These are phyloP conservation scores for Phytophthora vignae DNA, from an alignment of 352 stramenopile species.

Conservation along the genomic window DNA sequence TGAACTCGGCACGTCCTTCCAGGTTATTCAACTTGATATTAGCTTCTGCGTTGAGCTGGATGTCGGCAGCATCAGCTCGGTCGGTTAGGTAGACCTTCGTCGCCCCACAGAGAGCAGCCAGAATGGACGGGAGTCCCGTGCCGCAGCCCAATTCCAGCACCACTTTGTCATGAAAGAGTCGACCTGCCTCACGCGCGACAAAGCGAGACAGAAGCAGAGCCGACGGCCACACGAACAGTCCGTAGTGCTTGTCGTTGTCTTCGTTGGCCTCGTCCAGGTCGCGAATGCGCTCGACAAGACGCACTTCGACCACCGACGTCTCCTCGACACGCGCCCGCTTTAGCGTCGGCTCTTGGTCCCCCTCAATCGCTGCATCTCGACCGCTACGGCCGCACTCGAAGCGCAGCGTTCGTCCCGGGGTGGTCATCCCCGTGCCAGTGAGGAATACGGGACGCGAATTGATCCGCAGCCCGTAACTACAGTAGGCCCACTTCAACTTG, in stretches of 20 bases:
- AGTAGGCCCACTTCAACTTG: slow-evolving; percentile 21
- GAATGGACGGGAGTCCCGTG: slow-evolving; percentile 70
- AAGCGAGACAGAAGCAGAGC: slow-evolving; percentile 62
- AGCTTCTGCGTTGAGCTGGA: slow-evolving; percentile 55
- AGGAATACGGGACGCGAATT: slow-evolving; percentile 29
- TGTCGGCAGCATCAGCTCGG: slow-evolving; percentile 51
- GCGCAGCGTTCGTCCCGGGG: slow-evolving; percentile 25
- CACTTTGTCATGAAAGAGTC: slow-evolving; percentile 45
- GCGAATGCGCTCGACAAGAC: slow-evolving; percentile 67
- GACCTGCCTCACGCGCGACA: slow-evolving; percentile 41
- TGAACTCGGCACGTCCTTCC: slow-evolving; percentile 38
- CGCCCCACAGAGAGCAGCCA: slow-evolving; percentile 52
- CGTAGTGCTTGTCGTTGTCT: slow-evolving; percentile 60
- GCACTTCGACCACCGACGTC: slow-evolving; percentile 38
- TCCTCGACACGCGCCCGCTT: slow-evolving; percentile 35
- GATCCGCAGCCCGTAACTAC: slow-evolving; percentile 14
- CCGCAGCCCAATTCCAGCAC: slow-evolving; percentile 75
- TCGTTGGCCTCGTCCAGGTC: slow-evolving; percentile 48
- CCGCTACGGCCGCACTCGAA: slow-evolving; percentile 18
- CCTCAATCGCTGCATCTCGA: background rate
- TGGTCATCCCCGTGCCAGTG: slow-evolving; percentile 30
- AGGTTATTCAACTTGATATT: slow-evolving; percentile 67
- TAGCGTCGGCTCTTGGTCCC: background rate
- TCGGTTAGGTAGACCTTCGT: slow-evolving; percentile 64
- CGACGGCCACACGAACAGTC: slow-evolving; percentile 74